phyloP scores from a whole-genome alignment of 1,139 yeast genomes.

The Taphrina populina region DNA sequence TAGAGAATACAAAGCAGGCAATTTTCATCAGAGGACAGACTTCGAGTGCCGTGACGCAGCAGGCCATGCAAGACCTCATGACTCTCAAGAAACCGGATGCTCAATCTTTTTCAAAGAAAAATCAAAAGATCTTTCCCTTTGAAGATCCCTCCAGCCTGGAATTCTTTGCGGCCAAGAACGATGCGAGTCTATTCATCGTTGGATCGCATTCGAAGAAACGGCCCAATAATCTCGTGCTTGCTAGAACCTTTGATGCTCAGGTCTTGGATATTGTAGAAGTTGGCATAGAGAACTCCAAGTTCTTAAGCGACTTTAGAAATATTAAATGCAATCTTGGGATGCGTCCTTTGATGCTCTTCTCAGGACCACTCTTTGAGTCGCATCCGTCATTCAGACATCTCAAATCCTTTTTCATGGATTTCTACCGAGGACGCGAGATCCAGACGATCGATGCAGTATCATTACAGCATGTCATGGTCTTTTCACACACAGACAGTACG shows the following conservation, averaged over 20 bases:
- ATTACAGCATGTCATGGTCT: slow-evolving; percentile 80
- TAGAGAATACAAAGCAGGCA: slow-evolving; percentile 87
- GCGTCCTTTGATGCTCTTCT: slow-evolving; percentile 91
- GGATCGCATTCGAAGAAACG: slow-evolving; percentile 84
- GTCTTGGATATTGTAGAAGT: slow-evolving; percentile 93
- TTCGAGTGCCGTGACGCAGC: slow-evolving; percentile 75
- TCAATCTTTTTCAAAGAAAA: slow-evolving; percentile 82
- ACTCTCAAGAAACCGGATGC: slow-evolving; percentile 89
- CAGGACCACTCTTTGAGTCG: slow-evolving; percentile 85
- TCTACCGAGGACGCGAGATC: slow-evolving; percentile 80
- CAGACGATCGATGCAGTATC: slow-evolving; percentile 92
- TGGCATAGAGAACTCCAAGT: slow-evolving; percentile 65
- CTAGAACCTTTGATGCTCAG: slow-evolving; percentile 85
- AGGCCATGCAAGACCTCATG: slow-evolving; percentile 83
- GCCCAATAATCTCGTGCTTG: slow-evolving; percentile 84
- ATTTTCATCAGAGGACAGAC: slow-evolving; percentile 88
- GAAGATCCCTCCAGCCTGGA: slow-evolving; percentile 87
- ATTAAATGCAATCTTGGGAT: slow-evolving; percentile 81
- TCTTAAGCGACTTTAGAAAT: slow-evolving; percentile 71
- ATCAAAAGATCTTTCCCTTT: slow-evolving; percentile 86
- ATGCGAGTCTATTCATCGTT: slow-evolving; percentile 79
- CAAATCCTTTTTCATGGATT: slow-evolving; percentile 85
- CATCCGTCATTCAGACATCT: slow-evolving; percentile 84
- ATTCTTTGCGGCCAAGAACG: slow-evolving; percentile 92
- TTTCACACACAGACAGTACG: slow-evolving; percentile 71